Conservation (phyloP, 2,329 filamentous ascomycete genomes). For the Neopestalotiopsis rosae region DNA sequence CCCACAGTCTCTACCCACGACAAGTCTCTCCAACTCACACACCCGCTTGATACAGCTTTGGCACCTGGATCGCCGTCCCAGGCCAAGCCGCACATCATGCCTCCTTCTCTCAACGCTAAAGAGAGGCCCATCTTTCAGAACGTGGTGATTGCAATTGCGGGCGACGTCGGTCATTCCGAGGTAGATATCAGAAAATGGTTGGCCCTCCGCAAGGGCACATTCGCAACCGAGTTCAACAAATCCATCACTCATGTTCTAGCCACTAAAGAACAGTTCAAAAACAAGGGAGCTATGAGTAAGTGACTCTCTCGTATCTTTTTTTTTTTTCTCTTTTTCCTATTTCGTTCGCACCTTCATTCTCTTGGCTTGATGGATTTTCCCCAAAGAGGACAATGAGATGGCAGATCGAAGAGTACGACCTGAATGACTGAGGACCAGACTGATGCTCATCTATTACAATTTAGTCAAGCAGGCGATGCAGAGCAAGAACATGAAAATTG, state of each 20-base stretch:
- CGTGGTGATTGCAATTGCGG: slow-evolving; percentile 61
- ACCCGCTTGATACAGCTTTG: neutral
- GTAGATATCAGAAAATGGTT: slow-evolving; percentile 72
- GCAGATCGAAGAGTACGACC: too few relatives aligned
- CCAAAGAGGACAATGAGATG: neutral
- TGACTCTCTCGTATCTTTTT: neutral
- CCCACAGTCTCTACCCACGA: too few relatives aligned
- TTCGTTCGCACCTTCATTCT: too few relatives aligned
- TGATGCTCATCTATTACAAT: neutral
- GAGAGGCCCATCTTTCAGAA: slow-evolving; percentile 53
- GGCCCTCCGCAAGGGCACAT: slow-evolving; percentile 63
- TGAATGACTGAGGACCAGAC: too few relatives aligned
- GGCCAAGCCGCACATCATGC: neutral
- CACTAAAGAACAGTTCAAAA: slow-evolving; percentile 64
- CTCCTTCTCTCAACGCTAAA: neutral
- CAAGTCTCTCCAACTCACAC: neutral
- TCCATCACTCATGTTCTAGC: slow-evolving; percentile 77
- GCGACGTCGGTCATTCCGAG: slow-evolving; percentile 55
- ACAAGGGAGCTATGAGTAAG: slow-evolving; percentile 43
- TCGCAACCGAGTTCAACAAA: slow-evolving; percentile 54
- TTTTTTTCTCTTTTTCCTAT: neutral
- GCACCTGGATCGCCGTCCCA: neutral
- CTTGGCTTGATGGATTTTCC: neutral
- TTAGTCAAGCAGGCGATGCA: slow-evolving; percentile 45
- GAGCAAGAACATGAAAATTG: slow-evolving; percentile 44